Evolutionary conservation across 2,329 filamentous ascomycete genomes (phyloP), one percentile per base, ranked within the genome.

Genomic region (Thielaviopsis musarum): DNA sequence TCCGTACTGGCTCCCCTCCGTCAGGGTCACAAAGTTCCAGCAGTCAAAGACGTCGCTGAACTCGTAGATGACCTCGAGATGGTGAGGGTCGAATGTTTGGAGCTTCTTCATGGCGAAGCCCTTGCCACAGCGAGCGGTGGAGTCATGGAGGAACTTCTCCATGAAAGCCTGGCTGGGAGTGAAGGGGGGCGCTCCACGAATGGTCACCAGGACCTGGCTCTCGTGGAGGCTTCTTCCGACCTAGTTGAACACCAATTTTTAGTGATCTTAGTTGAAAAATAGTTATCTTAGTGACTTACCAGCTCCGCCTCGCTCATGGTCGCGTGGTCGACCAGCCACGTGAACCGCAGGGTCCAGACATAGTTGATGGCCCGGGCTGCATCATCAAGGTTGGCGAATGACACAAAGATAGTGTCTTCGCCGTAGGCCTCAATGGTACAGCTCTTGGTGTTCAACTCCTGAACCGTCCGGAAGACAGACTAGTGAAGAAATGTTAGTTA

Each of bases 91-190:
- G 17, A 7, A 45, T 1, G 38, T 45, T 2, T 15, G 2, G 38
- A 45, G 38, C 38, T 45, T 45, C 38, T 72, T 68, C 70, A 76
- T 76, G 61, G 45, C 65, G 63, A 66, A 48, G 17, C 45, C 55
- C 19, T 57, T 34, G 21, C 55, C 55, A 19, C 48, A 45, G n/a
- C 48, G 38, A 30, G 38, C 38, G 13, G 48, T 22, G n/a, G 34
- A 57, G 24, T 54, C 28, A 45, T 30, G 48, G 34, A 41, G 52
- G 19, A 58, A 57, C 22, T 41, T 52, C 19, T 45, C 60, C 56
- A 60, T 56, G 52, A 61, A 60, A 56, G 55, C 24, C 52, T 60
- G 59, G 57, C 61, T 61, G 61, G 63, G 54, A 49, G 52, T 22
- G 53, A 58, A 49, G 22, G 55, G 55, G 1, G 55, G 45, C 15